Evolutionary conservation across 2,329 filamentous ascomycete genomes (phyloP).

Genomic region (Epichloe gansuensis): DNA sequence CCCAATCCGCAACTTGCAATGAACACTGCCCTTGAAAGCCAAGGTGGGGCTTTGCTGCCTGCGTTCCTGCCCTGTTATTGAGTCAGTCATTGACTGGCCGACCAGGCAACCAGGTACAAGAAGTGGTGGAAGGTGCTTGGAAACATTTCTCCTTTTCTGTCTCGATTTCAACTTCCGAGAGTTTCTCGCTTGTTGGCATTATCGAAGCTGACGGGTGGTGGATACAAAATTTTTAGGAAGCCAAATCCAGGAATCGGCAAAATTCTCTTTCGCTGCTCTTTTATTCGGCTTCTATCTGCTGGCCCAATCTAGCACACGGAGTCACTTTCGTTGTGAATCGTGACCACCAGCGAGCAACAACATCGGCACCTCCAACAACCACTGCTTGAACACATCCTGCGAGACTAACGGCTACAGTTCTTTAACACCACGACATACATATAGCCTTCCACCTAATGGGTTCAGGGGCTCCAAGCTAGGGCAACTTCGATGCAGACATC

Average conservation of each 20-base stretch:
- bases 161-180: background rate
- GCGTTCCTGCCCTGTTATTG: constrained; percentile 2
- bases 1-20: background rate
- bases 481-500: too few relatives aligned
- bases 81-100: background rate
- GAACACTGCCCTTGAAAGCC: background rate
- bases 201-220: background rate
- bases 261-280: background rate
- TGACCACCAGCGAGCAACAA: background rate
- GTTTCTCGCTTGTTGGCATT: background rate
- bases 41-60: constrained; percentile 4
- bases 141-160: background rate
- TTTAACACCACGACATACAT: too few relatives aligned
- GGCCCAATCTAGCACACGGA: background rate
- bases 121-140: background rate
- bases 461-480: too few relatives aligned
- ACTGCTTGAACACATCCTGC: too few relatives aligned
- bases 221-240: background rate
- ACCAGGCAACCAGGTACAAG: constrained; percentile 4
- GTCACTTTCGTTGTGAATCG: background rate
- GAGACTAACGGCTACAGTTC: too few relatives aligned
- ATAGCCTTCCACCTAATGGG: too few relatives aligned
- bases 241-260: background rate
- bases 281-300: background rate
- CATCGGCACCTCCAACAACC: background rate